Conservation (phyloP, 2,329 filamentous ascomycete species). For the Cordyceps javanica region DNA sequence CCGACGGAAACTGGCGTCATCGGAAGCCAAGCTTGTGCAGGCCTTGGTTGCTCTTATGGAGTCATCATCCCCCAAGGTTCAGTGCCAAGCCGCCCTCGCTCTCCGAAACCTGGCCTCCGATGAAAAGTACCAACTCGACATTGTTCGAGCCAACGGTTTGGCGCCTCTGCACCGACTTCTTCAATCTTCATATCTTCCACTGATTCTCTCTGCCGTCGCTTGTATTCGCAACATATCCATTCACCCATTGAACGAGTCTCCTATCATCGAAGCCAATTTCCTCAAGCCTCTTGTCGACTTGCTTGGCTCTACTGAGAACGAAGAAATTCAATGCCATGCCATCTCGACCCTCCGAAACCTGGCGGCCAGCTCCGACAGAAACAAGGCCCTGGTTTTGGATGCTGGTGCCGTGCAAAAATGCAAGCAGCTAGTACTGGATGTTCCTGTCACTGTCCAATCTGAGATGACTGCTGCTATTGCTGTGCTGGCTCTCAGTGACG, state of each 20-base stretch:
- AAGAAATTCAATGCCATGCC: slow-evolving; percentile 97
- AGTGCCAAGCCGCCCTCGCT: slow-evolving; percentile 92
- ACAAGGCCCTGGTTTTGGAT: slow-evolving; percentile 95
- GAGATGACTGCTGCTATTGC: slow-evolving; percentile 99
- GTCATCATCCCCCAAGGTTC: slow-evolving; percentile 92
- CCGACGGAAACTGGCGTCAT: slow-evolving; percentile 82
- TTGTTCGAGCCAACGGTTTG: slow-evolving; percentile 83
- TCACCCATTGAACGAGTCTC: slow-evolving; percentile 93
- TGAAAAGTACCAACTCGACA: slow-evolving; percentile 97
- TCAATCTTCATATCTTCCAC: slow-evolving; percentile 89
- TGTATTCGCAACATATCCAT: slow-evolving; percentile 99
- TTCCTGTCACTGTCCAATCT: slow-evolving; percentile 90
- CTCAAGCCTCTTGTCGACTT: slow-evolving; percentile 89
- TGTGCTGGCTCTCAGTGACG: slow-evolving; percentile 89
- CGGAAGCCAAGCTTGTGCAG: slow-evolving; percentile 85
- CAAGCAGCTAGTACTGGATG: slow-evolving; percentile 90
- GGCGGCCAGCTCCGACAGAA: slow-evolving; percentile 92
- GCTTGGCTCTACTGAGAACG: slow-evolving; percentile 90
- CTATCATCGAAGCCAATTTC: slow-evolving; percentile 97
- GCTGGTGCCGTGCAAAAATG: slow-evolving; percentile 97
- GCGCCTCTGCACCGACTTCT: slow-evolving; percentile 80
- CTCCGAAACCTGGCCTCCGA: slow-evolving; percentile 94
- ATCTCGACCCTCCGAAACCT: slow-evolving; percentile 95
- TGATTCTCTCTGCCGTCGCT: slow-evolving; percentile 93
- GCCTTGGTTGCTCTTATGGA: slow-evolving; percentile 96